A percentile compares a stretch with the other conserved stretches of the same genome.
These are phyloP conservation scores for Rhizoctonia solani DNA, from an alignment of 1,284 basidiomycete species.

Conservation along the genomic window DNA sequence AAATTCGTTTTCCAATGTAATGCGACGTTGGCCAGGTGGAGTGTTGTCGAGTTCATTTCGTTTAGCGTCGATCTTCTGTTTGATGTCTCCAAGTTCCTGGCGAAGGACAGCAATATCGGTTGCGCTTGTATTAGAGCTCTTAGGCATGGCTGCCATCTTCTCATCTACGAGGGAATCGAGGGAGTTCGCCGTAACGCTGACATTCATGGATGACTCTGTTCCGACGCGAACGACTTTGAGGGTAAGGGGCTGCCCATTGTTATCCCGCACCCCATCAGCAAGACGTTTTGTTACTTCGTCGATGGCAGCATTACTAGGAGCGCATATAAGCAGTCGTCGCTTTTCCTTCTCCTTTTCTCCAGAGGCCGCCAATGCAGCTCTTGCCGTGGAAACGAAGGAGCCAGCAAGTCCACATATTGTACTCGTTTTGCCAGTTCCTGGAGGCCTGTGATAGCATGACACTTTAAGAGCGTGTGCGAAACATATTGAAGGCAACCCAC, in stretches of 20 bases:
- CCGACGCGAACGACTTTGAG: conserved; percentile 92
- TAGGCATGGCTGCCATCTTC: conserved; percentile 61
- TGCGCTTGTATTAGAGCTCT: conserved; percentile 53
- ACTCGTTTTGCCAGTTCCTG: conserved; percentile 98
- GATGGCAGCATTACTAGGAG: conserved; percentile 98
- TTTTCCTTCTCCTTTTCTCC: conserved; percentile 49
- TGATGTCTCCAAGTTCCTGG: conserved; percentile 67
- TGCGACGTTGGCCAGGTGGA: conserved; percentile 10
- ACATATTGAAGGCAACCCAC: conserved; percentile 52
- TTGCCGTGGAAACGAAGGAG: conserved; percentile 67
- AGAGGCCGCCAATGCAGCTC: conserved; percentile 50
- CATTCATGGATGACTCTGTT: conserved; percentile 75
- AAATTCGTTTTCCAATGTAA: conserved; percentile 58
- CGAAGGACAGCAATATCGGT: conserved; percentile 66
- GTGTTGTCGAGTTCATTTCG: conserved; percentile 54
- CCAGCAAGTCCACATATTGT: conserved; percentile 96
- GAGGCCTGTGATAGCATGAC: conserved; percentile 63
- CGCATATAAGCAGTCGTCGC: conserved; percentile 82
- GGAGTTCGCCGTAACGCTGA: conserved; percentile 83
- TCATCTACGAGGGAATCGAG: conserved; percentile 85
- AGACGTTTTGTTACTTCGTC: conserved; percentile 93
- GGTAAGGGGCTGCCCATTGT: conserved; percentile 57
- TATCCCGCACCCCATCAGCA: conserved; percentile 72
- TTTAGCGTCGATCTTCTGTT: conserved; percentile 55
- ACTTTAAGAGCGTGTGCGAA: background rate